Base-by-base conservation (phyloP, 2,329 filamentous ascomycete species). In the Fusarium lateritium region DNA sequence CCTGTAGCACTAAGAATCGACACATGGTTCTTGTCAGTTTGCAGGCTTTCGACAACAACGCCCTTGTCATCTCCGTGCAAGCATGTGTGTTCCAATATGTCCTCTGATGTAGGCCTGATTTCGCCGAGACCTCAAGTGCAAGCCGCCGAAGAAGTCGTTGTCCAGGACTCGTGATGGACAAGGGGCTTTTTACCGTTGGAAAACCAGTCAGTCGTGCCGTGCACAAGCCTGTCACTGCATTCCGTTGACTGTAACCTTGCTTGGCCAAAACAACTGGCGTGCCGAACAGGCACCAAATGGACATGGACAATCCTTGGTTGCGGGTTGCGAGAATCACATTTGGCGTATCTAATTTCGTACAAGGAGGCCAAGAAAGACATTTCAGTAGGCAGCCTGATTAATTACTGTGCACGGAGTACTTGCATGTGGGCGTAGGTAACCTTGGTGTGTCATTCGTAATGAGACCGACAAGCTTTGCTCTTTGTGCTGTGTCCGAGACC, bases 121-220 rank as follows among this genome's bases (percentile, higher is more conserved):
- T 57, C 49, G 58, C 63, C 68, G 56, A 72, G 61, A 69, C 58
- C 67, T 64, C 57, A 53, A 43, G 60, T 42, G 59, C 56, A 55
- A 46, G 43, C 53, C 55, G 52, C 44, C 46, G 47, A 57, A 60
- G 40, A 56, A 44, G 39, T 50, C 47, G 31, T 47, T 38, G 31
- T 47, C 34, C 55, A 65, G 52, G 54, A 38, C 55, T 43, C 59
- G 43, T 56, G 47, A 51, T 70, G 47, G 59, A 60, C 57, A 56
- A 63, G 66, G 63, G 51, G 69, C 70, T 64, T 71, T 59, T 65
- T 71, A 52, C 65, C 68, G 66, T 58, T 72, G 40, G 57, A 61
- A 62, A 65, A 59, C 44, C 60, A 56, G 64, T 56, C 39, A 73
- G 60, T 60, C 26, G 63, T 49, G 50, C 51, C 26, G 56, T 49